Percentiles rank a stretch among this genome's conserved stretches.
Conservation (phyloP, 805 yeast genomes). For the Tetrapisispora phaffii region DNA sequence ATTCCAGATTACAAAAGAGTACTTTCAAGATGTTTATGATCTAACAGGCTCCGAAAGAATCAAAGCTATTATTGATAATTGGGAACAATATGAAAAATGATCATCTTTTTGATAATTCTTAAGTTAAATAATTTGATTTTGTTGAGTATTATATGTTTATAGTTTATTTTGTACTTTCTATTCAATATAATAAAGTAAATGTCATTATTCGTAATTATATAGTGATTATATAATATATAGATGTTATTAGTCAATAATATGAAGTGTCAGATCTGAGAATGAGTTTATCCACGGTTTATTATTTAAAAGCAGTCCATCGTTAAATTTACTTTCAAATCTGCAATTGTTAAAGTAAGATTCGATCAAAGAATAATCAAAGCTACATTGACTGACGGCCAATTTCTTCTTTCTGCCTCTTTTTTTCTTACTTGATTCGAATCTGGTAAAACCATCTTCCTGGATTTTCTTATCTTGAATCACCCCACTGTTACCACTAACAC, state of each 20-base stretch:
- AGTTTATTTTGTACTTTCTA: background rate
- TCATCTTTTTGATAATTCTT: background rate
- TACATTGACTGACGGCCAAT: slow-evolving; percentile 9
- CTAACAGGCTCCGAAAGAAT: slow-evolving; percentile 88
- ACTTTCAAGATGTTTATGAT: slow-evolving; percentile 90
- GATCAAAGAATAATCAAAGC: slow-evolving; percentile 16
- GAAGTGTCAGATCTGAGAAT: slow-evolving; percentile 44
- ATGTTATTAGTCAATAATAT: slow-evolving; percentile 17
- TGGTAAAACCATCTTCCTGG: slow-evolving; percentile 15
- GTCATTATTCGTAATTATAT: background rate
- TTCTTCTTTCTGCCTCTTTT: slow-evolving; percentile 12
- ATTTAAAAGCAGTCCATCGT: slow-evolving; percentile 14
- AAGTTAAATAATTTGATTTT: background rate
- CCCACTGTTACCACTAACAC: slow-evolving; percentile 9
- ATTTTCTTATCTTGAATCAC: slow-evolving; percentile 9
- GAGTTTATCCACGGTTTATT: slow-evolving; percentile 39
- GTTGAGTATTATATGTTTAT: background rate
- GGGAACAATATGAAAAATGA: slow-evolving; percentile 66
- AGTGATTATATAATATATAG: no score
- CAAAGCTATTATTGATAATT: slow-evolving; percentile 81
- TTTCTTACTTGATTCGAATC: slow-evolving; percentile 15
- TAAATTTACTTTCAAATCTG: slow-evolving; percentile 16
- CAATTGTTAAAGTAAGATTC: slow-evolving; percentile 15
- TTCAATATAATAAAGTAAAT: background rate
- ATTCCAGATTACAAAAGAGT: slow-evolving; percentile 89